These are phyloP conservation scores for Ophiocordyceps camponoti-leonardi DNA, from an alignment of 2,329 filamentous ascomycete species.

Conservation along the genomic window DNA sequence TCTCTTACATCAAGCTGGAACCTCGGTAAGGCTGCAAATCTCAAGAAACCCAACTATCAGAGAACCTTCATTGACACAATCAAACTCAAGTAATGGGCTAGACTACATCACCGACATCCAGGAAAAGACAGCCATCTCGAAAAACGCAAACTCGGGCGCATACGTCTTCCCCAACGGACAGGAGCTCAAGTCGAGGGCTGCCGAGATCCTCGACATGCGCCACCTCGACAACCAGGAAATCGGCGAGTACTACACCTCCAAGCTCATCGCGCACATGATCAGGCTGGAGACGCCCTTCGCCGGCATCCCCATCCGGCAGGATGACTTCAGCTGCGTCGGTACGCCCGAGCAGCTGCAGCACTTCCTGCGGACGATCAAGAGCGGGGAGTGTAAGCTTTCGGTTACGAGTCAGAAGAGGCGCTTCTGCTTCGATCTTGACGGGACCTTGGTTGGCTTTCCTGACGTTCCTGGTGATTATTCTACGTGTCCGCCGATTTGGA, in stretches of 20 bases:
- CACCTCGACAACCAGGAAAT: too few species aligned
- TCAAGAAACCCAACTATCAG: too few species aligned
- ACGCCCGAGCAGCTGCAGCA: conserved; percentile 12
- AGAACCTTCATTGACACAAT: too few species aligned
- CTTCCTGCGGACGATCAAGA: conserved; percentile 7
- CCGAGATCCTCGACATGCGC: too few species aligned
- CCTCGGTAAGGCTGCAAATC: too few species aligned
- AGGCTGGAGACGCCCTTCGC: conserved; percentile 3
- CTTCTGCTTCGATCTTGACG: conserved; percentile 15
- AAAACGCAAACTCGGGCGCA: too few species aligned
- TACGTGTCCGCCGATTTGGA: conserved; percentile 12
- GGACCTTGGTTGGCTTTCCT: conserved; percentile 13
- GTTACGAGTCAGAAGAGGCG: conserved; percentile 10
- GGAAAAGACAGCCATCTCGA: too few species aligned
- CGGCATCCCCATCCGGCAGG: not conserved
- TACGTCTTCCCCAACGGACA: too few species aligned
- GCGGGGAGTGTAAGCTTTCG: not conserved
- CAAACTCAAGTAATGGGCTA: too few species aligned
- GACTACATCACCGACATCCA: too few species aligned
- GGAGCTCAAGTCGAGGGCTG: too few species aligned
- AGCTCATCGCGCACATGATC: conserved; percentile 7
- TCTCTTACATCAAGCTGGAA: too few species aligned
- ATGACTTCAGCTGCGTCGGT: conserved; percentile 11
- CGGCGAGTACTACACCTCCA: conserved; percentile 8
- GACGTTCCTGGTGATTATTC: conserved; percentile 10